Percentiles rank a stretch among this genome's conserved stretches.
Evolutionary conservation across 495 filamentous ascomycete genomes (phyloP).

Genomic region (Penicillium macrosclerotiorum): DNA sequence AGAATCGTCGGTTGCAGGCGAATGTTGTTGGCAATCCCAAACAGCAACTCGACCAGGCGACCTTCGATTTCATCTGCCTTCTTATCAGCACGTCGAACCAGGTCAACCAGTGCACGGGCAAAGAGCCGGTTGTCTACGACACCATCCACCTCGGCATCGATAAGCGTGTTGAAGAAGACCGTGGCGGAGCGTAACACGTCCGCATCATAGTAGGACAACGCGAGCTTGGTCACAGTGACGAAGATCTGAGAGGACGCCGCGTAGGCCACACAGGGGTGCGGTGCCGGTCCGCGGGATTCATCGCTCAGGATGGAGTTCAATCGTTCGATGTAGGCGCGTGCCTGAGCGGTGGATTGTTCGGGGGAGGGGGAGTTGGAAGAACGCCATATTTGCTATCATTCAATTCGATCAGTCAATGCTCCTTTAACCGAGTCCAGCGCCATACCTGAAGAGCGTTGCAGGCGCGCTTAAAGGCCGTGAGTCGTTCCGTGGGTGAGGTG

Average conservation of each 20-base stretch:
- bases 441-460: constrained; percentile 81
- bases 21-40: constrained; percentile 93
- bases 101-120: constrained; percentile 75
- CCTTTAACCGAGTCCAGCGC: neutral
- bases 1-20: constrained; percentile 80
- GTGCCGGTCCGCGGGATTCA: constrained; percentile 80
- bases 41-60: constrained; percentile 84
- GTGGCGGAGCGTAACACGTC: constrained; percentile 79
- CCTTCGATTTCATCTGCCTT: constrained; percentile 73
- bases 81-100: constrained; percentile 58
- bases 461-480: constrained; percentile 84
- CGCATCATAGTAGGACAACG: constrained; percentile 73
- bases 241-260: constrained; percentile 83
- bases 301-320: constrained; percentile 80
- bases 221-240: constrained; percentile 80
- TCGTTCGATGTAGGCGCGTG: constrained; percentile 57
- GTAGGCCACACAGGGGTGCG: constrained; percentile 85
- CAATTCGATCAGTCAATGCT: constrained; percentile 10
- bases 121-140: constrained; percentile 84
- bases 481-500: constrained; percentile 78
- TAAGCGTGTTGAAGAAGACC: constrained; percentile 77
- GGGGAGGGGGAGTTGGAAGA: constrained; percentile 52
- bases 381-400: constrained; percentile 75
- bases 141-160: constrained; percentile 93
- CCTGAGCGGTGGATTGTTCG: constrained; percentile 49